phyloP scores from a whole-genome alignment of 1,284 basidiomycete genomes.

The Trichosporon asahii region DNA sequence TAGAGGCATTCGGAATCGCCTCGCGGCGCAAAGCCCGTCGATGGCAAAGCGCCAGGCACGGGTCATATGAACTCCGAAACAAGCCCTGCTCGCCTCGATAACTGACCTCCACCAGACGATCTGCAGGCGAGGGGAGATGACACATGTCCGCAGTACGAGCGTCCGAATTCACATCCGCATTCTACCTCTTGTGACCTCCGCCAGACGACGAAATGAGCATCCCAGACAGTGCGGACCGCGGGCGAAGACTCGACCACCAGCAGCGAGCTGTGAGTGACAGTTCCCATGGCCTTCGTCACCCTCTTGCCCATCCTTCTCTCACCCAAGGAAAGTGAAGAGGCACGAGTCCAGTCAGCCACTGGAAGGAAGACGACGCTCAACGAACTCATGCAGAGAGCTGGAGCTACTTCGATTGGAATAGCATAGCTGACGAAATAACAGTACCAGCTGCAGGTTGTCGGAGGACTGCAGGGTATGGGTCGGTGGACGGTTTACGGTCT shows the following conservation, averaged over 20 bases:
- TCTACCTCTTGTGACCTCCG: background rate
- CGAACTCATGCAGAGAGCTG: too few relatives aligned
- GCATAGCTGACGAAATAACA: conserved; percentile 4
- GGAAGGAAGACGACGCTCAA: background rate
- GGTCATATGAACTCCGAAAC: conserved; percentile 6
- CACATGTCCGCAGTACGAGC: conserved; percentile 6
- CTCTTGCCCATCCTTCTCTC: background rate
- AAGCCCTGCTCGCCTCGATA: background rate
- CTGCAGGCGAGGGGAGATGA: background rate
- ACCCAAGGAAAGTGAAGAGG: background rate
- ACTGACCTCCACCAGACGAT: conserved; percentile 2
- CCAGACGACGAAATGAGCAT: background rate
- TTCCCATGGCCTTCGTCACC: background rate
- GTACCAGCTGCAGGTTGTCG: conserved; percentile 44
- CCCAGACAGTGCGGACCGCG: conserved; percentile 28
- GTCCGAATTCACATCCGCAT: conserved; percentile 5
- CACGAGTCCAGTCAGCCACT: background rate
- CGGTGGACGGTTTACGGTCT: conserved; percentile 60
- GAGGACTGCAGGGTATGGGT: conserved; percentile 59
- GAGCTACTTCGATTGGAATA: background rate
- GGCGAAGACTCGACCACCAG: conserved; percentile 39
- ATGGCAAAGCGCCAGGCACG: conserved; percentile 4
- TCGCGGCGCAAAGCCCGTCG: background rate
- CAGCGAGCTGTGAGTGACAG: conserved; percentile 34
- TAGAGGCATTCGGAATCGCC: background rate